These are phyloP conservation scores for Camelina sativa DNA, from an alignment of 345 rosid genomes.

Conservation along the genomic window DNA sequence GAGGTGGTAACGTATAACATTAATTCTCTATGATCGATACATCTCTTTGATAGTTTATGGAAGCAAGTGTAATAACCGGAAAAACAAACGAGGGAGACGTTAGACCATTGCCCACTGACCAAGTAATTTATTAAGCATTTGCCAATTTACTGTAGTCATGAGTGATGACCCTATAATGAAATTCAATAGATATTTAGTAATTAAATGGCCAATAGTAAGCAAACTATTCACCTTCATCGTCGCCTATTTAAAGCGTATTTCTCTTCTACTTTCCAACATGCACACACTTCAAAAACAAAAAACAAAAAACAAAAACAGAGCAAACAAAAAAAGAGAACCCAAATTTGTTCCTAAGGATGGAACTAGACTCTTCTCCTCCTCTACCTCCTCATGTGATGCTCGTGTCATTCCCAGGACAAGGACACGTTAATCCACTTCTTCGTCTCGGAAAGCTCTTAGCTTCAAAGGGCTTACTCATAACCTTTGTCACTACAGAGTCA, in stretches of 20 bases:
- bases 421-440: slow-evolving; percentile 82
- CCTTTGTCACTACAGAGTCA: slow-evolving; percentile 59
- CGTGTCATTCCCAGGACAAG: slow-evolving; percentile 84
- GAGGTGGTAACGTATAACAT: slow-evolving; percentile 2
- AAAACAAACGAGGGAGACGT: no score
- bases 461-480: slow-evolving; percentile 75
- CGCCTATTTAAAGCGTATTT: slow-evolving; percentile 16
- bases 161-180: no score
- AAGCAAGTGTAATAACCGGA: background rate
- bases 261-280: background rate
- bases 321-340: background rate
- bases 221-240: slow-evolving; percentile 10
- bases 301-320: background rate
- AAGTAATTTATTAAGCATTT: no score
- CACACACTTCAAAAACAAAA: background rate
- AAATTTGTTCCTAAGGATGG: slow-evolving; percentile 43
- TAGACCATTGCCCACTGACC: no score
- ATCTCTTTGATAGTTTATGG: background rate
- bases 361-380: slow-evolving; percentile 37
- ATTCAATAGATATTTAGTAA: background rate
- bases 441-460: slow-evolving; percentile 80
- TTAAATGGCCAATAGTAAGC: background rate
- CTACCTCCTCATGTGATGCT: slow-evolving; percentile 67
- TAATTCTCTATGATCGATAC: background rate
- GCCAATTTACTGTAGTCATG: no score